Evolutionary conservation across 2,329 filamentous ascomycete genomes (phyloP), one percentile per base, ranked within the genome.

Genomic region (Arthrobotrys sinensis): DNA sequence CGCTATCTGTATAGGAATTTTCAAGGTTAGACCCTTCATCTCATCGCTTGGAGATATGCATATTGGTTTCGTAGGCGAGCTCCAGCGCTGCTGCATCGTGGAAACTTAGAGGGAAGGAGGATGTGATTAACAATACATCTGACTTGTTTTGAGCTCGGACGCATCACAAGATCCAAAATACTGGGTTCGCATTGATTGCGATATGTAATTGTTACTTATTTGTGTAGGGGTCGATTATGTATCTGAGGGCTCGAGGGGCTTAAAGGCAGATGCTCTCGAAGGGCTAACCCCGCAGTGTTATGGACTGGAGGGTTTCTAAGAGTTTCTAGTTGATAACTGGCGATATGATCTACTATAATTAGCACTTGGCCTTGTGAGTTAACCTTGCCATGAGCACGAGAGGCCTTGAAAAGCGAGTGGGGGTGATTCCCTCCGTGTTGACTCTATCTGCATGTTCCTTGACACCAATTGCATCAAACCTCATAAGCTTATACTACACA

Each of bases 241-340:
- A 62, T 50, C n/a, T 65, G 38, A 65, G 40, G 24, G 43, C 24
- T 28, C 12, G 24, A 28, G 24, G 24, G 24, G 24, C n/a, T n/a
- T 53, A 53, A 40, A 67, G 64, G 40, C 60, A 64, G 40, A 4
- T 28, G 4, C 24, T 28, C 24, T 28, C 4, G 2, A 6, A 21
- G 19, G 12, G 11, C 32, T 57, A 32, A 57, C 53, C 34, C 53
- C 53, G 53, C 34, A 38, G 7, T 16, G 21, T 40, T 16, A 10
- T 38, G 34, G 5, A 24, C 40, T 16, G 12, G 21, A 45, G 21
- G 11, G 34, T 36, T 65, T 50, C 38, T 40, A 12, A 72, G 46
- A 21, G 64, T 76, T 76, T 76, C 71, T 50, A 24, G 36, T 68
- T 65, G 64, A 76, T 76, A 69, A 53, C 16, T 40, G 8, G 19